Base-by-base conservation (phyloP, 106 monocot species). In the Dendrobium chrysotoxum region DNA sequence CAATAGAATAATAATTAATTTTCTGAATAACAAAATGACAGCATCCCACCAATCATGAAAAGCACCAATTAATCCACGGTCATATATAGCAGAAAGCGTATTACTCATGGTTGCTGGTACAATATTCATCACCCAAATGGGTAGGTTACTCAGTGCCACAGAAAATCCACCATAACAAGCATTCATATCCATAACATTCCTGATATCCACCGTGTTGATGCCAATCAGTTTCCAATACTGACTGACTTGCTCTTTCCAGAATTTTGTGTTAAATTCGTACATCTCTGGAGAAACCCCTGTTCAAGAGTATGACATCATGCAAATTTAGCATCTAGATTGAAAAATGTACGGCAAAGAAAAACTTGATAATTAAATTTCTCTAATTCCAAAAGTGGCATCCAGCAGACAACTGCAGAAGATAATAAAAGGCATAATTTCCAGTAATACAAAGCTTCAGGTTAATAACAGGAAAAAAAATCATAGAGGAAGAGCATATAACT, bases 101-200 rank as follows among this genome's bases (percentile, higher is more conserved):
- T 93, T 93, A 38, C 46, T 78, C 86, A 87, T 85, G 23, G 86
- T 88, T 53, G 81, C 67, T 77, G 99, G 99, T 68, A 99, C 95
- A 64, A 99, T 87, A 81, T 93, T 99, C 99, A 99, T 99, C 46
- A 99, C 90, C 99, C 99, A 99, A 46, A 93, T 72, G 31, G 99
- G 92, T 21, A 87, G 80, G 38, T 76, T 77, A 80, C 85, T 88
- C 75, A 99, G 66, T 58, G 93, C 93, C 75, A 82, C 99, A 81
- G 99, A 82, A 91, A 99, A 99, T 76, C 95, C 95, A 78, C 95
- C 99, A 87, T 86, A 85, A 82, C 86, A 82, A 79, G 99, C 95
- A 90, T 93, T 99, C 99, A 99, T 99, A 54, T 99, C 99, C 95
- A 99, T 93, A 25, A 93, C 87, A 90, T 99, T 99, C 61, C 93